Conservation (phyloP, 352 stramenopile genomes). For the Aphanomyces invadans region DNA sequence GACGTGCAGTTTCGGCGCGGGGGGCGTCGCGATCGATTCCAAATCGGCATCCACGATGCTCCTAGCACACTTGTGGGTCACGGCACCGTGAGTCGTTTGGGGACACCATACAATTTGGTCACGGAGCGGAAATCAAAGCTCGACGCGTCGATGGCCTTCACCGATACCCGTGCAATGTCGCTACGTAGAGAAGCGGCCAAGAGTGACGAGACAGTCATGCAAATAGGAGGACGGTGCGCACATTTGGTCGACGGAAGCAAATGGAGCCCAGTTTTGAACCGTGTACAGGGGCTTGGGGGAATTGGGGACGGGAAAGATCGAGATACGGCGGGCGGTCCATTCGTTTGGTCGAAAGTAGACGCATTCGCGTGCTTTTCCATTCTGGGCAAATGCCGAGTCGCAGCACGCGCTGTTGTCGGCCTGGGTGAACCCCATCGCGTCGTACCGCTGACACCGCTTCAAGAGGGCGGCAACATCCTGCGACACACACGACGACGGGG, state of each 20-base stretch:
- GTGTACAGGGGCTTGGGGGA: conserved; percentile 7
- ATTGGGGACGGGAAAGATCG: background rate
- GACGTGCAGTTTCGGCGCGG: background rate
- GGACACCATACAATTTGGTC: conserved; percentile 1
- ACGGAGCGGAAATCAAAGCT: background rate
- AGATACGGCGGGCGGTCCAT: background rate
- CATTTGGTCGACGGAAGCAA: background rate
- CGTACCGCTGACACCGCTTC: background rate
- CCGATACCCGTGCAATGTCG: conserved; percentile 5
- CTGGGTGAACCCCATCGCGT: background rate
- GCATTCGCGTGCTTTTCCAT: background rate
- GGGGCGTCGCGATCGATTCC: conserved; percentile 6
- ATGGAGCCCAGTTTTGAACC: background rate
- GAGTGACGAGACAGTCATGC: too few relatives aligned
- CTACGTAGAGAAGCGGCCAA: too few relatives aligned
- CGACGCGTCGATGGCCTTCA: background rate
- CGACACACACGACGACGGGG: background rate
- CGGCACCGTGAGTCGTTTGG: background rate
- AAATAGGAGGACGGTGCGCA: too few relatives aligned
- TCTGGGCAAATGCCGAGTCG: background rate
- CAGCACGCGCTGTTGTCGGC: conserved; percentile 4
- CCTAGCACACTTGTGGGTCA: background rate
- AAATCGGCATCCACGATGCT: conserved; percentile 17
- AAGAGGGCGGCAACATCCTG: background rate
- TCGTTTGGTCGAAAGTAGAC: background rate